Conservation (phyloP, 371 early-diverging fungal genomes). For the Actinomortierella ambigua region DNA sequence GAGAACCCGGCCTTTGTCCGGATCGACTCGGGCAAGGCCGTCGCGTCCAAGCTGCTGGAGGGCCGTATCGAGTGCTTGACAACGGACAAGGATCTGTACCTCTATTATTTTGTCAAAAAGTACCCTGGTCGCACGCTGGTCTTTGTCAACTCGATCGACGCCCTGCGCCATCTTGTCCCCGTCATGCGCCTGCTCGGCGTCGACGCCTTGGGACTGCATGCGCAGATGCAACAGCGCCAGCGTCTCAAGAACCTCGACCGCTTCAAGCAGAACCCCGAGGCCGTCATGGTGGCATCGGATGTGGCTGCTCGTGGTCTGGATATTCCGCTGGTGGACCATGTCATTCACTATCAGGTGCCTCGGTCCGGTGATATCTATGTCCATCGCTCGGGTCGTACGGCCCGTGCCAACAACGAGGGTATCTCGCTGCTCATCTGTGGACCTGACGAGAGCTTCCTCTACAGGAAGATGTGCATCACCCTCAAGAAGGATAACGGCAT, state of each 20-base stretch:
- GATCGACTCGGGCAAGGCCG: slow-evolving; percentile 64
- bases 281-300: slow-evolving; percentile 87
- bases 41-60: slow-evolving; percentile 76
- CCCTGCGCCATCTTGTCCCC: slow-evolving; percentile 85
- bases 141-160: slow-evolving; percentile 95
- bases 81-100: slow-evolving; percentile 85
- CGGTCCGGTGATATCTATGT: slow-evolving; percentile 85
- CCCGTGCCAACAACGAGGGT: slow-evolving; percentile 85
- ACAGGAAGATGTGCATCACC: slow-evolving; percentile 76
- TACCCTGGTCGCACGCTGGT: slow-evolving; percentile 92
- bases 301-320: slow-evolving; percentile 93
- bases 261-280: slow-evolving; percentile 73
- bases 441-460: slow-evolving; percentile 83
- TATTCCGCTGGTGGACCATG: slow-evolving; percentile 82
- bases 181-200: slow-evolving; percentile 75
- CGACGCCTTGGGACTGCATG: slow-evolving; percentile 80
- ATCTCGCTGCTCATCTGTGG: slow-evolving; percentile 78
- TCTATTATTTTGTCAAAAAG: slow-evolving; percentile 85
- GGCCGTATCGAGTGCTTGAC: slow-evolving; percentile 83
- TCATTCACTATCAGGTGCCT: slow-evolving; percentile 91
- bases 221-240: slow-evolving; percentile 95
- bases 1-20: slow-evolving; percentile 73
- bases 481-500: slow-evolving; percentile 73
- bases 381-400: slow-evolving; percentile 91
- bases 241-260: slow-evolving; percentile 91